Conservation (phyloP, 2,329 filamentous ascomycete species). For the Nigrospora sphaerica region DNA sequence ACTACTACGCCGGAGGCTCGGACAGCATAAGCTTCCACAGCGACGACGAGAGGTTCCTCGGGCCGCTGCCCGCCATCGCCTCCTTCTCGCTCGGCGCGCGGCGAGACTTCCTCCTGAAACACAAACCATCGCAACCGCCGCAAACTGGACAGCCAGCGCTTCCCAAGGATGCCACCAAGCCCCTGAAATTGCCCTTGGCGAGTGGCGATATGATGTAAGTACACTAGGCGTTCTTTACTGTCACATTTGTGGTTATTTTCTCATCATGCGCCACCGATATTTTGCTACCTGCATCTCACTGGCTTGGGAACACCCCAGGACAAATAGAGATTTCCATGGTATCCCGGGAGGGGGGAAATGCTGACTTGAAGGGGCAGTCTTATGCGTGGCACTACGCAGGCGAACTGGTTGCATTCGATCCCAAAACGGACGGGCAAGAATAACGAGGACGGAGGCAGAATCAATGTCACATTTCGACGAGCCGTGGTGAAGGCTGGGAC, state of each 20-base stretch:
- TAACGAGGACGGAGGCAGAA: conserved; percentile 54
- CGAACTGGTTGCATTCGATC: conserved; percentile 70
- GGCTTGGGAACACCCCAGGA: no score
- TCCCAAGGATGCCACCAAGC: conserved; percentile 27
- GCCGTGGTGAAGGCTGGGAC: conserved; percentile 67
- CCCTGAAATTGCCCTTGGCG: conserved; percentile 45
- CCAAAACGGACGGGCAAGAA: conserved; percentile 65
- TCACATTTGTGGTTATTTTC: no score
- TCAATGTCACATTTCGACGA: conserved; percentile 73
- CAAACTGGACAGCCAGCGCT: conserved; percentile 7
- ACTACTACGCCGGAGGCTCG: conserved; percentile 72
- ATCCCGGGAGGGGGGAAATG: no score
- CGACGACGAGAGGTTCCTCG: conserved; percentile 74
- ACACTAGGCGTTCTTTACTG: no score
- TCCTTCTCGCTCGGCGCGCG: conserved; percentile 66
- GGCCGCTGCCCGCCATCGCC: conserved; percentile 62
- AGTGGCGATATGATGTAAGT: conserved; percentile 64
- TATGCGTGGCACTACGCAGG: conserved; percentile 70
- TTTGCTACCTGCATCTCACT: no score
- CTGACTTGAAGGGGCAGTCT: conserved; percentile 23
- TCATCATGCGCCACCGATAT: no score
- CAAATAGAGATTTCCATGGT: no score
- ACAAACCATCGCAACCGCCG: conserved; percentile 50
- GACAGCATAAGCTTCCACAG: conserved; percentile 77
- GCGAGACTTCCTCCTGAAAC: conserved; percentile 73